A percentile compares a stretch with the other conserved stretches of the same genome.
Evolutionary conservation across 2,329 filamentous ascomycete species (phyloP).

Genomic region (Tetracladium maxilliforme): DNA sequence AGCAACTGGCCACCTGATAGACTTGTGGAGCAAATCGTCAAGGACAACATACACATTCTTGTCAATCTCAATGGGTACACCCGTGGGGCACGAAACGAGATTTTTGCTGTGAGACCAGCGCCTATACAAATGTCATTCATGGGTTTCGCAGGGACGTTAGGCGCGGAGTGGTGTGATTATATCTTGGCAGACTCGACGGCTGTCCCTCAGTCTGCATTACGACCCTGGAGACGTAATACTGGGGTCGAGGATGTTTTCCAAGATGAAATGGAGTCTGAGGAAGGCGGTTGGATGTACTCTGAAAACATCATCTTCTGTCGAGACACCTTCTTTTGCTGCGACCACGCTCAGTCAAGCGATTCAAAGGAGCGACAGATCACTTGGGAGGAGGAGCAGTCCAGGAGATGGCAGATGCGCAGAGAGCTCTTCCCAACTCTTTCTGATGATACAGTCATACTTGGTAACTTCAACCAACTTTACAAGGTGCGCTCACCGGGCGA

Average conservation of each 20-base stretch:
- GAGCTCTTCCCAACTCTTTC: conserved; percentile 73
- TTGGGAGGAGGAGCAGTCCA: conserved; percentile 72
- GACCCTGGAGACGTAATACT: conserved; percentile 64
- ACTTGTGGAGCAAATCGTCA: conserved; percentile 72
- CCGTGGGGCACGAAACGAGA: conserved; percentile 87
- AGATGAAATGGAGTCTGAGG: conserved; percentile 48
- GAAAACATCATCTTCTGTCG: conserved; percentile 93
- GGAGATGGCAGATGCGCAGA: conserved; percentile 86
- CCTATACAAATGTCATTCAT: conserved; percentile 99
- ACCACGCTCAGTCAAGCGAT: conserved; percentile 85
- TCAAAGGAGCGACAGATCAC: conserved; percentile 47
- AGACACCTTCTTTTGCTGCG: conserved; percentile 96
- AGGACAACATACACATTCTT: conserved; percentile 83
- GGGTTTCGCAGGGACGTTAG: conserved; percentile 92
- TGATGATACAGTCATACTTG: conserved; percentile 79
- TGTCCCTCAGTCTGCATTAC: conserved; percentile 67
- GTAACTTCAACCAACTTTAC: conserved; percentile 97
- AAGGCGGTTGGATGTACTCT: conserved; percentile 81
- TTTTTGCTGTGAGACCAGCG: conserved; percentile 87
- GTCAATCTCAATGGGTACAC: conserved; percentile 99
- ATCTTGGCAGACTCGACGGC: conserved; percentile 81
- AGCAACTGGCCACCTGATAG: conserved; percentile 76
- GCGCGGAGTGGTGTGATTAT: conserved; percentile 98
- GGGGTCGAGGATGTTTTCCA: conserved; percentile 55
- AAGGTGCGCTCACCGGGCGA: conserved; percentile 76